Evolutionary conservation across 192 early-diverging fungal genomes (phyloP).

Genomic region (Glomus cerebriforme): DNA sequence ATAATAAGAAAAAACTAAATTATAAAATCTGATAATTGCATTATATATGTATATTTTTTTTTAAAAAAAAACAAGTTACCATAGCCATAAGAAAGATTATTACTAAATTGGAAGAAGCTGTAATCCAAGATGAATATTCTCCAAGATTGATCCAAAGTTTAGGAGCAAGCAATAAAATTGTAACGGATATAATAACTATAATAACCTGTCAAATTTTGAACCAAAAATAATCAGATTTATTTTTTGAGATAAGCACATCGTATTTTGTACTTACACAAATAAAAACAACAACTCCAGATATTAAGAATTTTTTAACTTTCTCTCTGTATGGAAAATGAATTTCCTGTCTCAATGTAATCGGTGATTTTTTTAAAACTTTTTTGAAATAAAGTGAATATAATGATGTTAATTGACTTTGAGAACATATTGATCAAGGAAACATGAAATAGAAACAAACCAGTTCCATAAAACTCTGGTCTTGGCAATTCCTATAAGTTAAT

Average conservation of each 20-base stretch:
- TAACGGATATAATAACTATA: conserved; percentile 50
- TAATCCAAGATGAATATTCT: conserved; percentile 35
- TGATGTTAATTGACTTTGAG: neutral
- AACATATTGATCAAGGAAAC: neutral
- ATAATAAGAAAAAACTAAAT: no score
- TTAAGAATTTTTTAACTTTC: conserved; percentile 39
- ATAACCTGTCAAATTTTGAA: conserved; percentile 27
- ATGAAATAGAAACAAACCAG: conserved; percentile 20
- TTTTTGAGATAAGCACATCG: neutral
- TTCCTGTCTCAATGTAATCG: conserved; percentile 52
- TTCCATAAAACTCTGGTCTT: conserved; percentile 61
- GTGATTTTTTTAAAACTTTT: conserved; percentile 40
- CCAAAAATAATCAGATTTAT: neutral
- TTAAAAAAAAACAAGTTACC: conserved; percentile 36
- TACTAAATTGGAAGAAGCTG: conserved; percentile 48
- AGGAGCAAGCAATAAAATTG: conserved; percentile 36
- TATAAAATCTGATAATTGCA: no score
- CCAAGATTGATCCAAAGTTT: conserved; percentile 33
- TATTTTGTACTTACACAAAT: conserved; percentile 37
- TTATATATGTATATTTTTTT: neutral
- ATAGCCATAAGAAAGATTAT: conserved; percentile 56
- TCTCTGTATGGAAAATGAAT: conserved; percentile 45
- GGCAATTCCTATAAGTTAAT: conserved; percentile 36
- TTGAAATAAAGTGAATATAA: neutral
- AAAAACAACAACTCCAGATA: conserved; percentile 45